phyloP scores from a whole-genome alignment of 176 grass and related monocot genomes.

The Musa acuminata region DNA sequence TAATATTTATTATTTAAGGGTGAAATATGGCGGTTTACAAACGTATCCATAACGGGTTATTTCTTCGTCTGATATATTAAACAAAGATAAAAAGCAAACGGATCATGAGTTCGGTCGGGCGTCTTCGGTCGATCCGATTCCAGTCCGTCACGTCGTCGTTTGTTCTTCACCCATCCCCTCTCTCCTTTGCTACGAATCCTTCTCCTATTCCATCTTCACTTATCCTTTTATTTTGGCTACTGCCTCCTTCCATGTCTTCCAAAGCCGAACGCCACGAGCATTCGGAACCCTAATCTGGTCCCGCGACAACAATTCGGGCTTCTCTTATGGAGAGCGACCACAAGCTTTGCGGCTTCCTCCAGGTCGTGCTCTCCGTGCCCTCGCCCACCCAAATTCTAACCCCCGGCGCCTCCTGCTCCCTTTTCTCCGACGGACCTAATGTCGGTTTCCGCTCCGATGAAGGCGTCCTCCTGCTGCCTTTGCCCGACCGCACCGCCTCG shows the following conservation, averaged over 20 bases:
- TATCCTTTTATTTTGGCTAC: too few species aligned
- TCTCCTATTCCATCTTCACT: too few species aligned
- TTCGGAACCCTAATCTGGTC: background rate
- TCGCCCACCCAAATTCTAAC: background rate
- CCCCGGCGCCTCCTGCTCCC: conserved; percentile 23
- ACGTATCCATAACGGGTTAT: too few species aligned
- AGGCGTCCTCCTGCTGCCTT: conserved; percentile 22
- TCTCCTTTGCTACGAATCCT: too few species aligned
- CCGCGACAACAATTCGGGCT: conserved; percentile 4
- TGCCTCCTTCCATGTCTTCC: background rate
- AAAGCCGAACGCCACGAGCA: conserved; percentile 15
- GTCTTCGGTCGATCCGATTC: too few species aligned
- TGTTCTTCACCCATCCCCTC: too few species aligned
- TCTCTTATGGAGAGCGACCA: conserved; percentile 19
- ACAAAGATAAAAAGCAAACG: too few species aligned
- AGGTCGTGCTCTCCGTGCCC: conserved; percentile 35
- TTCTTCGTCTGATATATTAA: too few species aligned
- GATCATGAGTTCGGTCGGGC: too few species aligned
- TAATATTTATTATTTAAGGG: too few species aligned
- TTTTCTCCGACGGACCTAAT: conserved; percentile 12
- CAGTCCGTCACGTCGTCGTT: too few species aligned
- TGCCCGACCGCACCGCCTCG: conserved; percentile 11
- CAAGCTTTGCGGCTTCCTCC: conserved; percentile 72
- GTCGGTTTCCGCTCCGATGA: conserved; percentile 25
- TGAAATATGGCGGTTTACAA: too few species aligned